Conservation (phyloP, 345 rosid genomes). For the Hirschfeldia incana region DNA sequence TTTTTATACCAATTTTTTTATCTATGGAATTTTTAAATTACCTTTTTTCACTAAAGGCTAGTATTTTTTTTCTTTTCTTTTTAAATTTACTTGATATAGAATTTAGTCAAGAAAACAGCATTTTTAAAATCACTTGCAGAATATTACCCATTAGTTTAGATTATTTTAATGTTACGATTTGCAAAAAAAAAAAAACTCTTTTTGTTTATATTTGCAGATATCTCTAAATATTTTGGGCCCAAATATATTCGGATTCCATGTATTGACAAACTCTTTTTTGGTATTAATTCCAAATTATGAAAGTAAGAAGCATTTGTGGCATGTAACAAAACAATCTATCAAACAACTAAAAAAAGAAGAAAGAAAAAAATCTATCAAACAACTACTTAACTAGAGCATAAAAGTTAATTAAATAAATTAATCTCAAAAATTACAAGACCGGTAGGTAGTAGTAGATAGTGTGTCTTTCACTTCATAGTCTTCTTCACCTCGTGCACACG, state of each 20-base stretch:
- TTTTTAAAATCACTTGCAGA: neutral
- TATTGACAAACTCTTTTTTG: too few species aligned
- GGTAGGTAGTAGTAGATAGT: neutral
- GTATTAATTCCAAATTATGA: too few species aligned
- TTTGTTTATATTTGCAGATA: too few species aligned
- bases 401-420: neutral
- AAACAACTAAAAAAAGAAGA: neutral
- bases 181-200: too few species aligned
- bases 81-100: neutral
- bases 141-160: neutral
- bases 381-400: neutral
- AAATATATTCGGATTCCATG: too few species aligned
- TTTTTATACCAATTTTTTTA: too few species aligned
- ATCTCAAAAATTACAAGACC: neutral
- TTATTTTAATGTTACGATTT: too few species aligned
- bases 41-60: too few species aligned
- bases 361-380: neutral
- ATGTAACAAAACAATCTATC: neutral
- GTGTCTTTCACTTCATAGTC: neutral
- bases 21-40: too few species aligned
- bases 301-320: too few species aligned
- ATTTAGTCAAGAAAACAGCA: neutral
- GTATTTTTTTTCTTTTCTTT: too few species aligned
- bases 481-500: neutral
- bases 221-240: too few species aligned